Conservation (phyloP, 106 monocot species). For the Hemerocallis citrina region DNA sequence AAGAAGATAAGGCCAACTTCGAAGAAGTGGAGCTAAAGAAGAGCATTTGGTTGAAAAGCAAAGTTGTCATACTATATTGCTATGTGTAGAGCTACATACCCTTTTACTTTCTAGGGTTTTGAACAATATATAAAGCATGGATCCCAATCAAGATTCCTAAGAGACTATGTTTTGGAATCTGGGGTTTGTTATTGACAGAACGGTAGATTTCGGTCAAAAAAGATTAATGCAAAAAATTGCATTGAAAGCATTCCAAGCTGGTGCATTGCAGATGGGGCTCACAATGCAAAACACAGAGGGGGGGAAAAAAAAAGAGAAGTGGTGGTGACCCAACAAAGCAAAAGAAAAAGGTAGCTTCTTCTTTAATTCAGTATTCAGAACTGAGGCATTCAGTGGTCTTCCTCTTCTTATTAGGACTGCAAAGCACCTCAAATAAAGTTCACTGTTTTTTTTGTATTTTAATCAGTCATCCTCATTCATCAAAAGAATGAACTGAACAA, state of each 20-base stretch:
- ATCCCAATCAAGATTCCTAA: conserved; percentile 50
- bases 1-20: not conserved
- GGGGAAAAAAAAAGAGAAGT: conserved; percentile 1
- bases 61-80: conserved; percentile 2
- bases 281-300: not conserved
- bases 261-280: not conserved
- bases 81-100: not conserved
- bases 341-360: not conserved
- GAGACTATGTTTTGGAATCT: conserved; percentile 23
- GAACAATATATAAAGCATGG: conserved; percentile 27
- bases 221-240: conserved; percentile 1
- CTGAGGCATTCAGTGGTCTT: too few species aligned
- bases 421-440: too few species aligned
- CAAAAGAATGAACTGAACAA: conserved; percentile 7
- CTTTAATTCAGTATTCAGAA: not conserved
- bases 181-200: conserved; percentile 23
- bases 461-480: conserved; percentile 1
- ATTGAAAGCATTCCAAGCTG: conserved; percentile 8
- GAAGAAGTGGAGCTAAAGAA: not conserved
- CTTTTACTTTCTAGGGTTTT: conserved; percentile 14
- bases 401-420: too few species aligned
- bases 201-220: conserved; percentile 41
- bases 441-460: conserved; percentile 5
- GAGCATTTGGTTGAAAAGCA: not conserved
- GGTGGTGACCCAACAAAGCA: not conserved